Evolutionary conservation across 305 asterid genomes (phyloP), one percentile per base, ranked within the genome.

Genomic region (Nicotiana rustica): DNA sequence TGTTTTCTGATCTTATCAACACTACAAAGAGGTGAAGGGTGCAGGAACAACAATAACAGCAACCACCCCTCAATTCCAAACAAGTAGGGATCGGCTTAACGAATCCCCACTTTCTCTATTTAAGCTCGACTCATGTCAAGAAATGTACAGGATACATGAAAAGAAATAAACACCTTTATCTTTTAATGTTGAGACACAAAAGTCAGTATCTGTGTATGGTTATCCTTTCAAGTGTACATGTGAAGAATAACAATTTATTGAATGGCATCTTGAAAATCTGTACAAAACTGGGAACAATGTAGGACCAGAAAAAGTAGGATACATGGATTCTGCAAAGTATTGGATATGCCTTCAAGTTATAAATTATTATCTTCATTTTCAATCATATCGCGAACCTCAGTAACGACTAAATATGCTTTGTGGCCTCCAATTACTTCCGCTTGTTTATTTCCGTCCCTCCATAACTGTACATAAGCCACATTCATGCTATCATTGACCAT

Each of bases 391-490:
- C 93, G 90, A 77, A 94, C 89, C 84, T 95, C 98, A 44, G 85
- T 94, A 5, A 94, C 91, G 36, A 95, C 99, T 85, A 95, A 83
- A 88, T 92, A 87, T 21, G 97, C 95, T 87, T 91, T 91, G 86
- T 92, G 92, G 85, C 97, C 93, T 73, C 98, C 99, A 35, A 94
- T 94, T 88, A 95, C 96, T 93, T 95, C 99, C 0, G 65, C 92
- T 78, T 88, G 92, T 86, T 94, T 94, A 90, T 90, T 83, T n/a
- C 97, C 93, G 84, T 93, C 93, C 85, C 83, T 90, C 99, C 99
- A 95, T 61, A 94, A 87, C 98, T 95, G 92, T 56, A 82, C 82
- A 77, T 12, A 38, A 79, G 71, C 65, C 10, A 61, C 38, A 78
- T 64, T 66, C 52, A 73, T 36, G 62, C 25, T 19, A 44, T 61